These are phyloP conservation scores for Cercospora zeae-maydis DNA, from an alignment of 2,329 filamentous ascomycete species.

Conservation along the genomic window DNA sequence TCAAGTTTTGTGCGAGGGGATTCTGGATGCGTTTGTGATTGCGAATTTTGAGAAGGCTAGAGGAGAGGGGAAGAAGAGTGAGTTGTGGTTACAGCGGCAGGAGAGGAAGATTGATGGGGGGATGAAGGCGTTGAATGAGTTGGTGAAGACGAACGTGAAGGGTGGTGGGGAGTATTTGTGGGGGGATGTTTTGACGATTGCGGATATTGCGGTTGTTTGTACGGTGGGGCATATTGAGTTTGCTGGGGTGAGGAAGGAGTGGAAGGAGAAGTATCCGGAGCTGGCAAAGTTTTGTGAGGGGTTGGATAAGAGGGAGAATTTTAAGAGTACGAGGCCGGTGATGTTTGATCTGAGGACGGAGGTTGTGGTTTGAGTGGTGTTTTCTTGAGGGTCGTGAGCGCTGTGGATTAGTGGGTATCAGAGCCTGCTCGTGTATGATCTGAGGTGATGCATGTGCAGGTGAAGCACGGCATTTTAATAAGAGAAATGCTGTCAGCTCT, in stretches of 20 bases:
- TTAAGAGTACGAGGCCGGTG: slow-evolving; percentile 18
- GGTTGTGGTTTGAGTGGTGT: slow-evolving; percentile 4
- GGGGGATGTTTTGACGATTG: slow-evolving; percentile 20
- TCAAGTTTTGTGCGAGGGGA: slow-evolving; percentile 17
- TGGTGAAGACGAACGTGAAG: slow-evolving; percentile 11
- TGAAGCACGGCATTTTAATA: slow-evolving; percentile 15
- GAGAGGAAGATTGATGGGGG: slow-evolving; percentile 21
- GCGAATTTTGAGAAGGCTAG: slow-evolving; percentile 22
- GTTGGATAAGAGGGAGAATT: slow-evolving; percentile 19
- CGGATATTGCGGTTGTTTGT: slow-evolving; percentile 25
- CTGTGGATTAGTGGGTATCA: not conserved
- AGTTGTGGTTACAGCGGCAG: slow-evolving; percentile 18
- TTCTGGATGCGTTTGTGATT: slow-evolving; percentile 22
- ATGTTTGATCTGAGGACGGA: slow-evolving; percentile 19
- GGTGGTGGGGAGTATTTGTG: slow-evolving; percentile 14
- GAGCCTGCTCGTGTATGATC: too few relatives aligned
- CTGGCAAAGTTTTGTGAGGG: slow-evolving; percentile 16
- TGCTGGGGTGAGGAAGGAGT: slow-evolving; percentile 13
- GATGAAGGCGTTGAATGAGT: slow-evolving; percentile 16
- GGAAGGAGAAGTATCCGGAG: slow-evolving; percentile 21
- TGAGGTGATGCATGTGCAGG: too few relatives aligned
- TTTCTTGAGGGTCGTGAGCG: not conserved
- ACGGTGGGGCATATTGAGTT: slow-evolving; percentile 23
- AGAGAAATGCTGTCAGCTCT: too few relatives aligned
- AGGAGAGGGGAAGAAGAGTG: slow-evolving; percentile 11